Evolutionary conservation across 1,284 basidiomycete genomes (phyloP), one percentile per base, ranked within the genome.

Genomic region (Meripilus lineatus): DNA sequence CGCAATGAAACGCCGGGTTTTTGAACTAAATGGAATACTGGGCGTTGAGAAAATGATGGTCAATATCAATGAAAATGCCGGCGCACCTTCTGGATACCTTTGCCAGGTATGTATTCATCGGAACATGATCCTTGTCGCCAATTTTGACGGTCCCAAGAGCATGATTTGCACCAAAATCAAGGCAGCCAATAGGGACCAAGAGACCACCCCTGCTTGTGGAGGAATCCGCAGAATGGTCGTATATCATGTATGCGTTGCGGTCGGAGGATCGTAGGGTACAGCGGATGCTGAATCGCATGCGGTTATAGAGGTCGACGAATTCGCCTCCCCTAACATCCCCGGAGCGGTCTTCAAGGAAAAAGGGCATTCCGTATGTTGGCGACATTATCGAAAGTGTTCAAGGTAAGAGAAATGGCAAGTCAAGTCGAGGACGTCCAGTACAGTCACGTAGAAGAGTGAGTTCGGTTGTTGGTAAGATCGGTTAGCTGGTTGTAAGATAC

Each of bases 231-330:
- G 51, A 48, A 20, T 50, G 44, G 48, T 80, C 71, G 57, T 72
- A 75, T 41, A 84, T 68, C 64, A 74, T 74, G 57, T 77, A 80
- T 11, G 69, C 68, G 0, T 66, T 64, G 34, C 68, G 71, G 1
- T 62, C 60, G 3, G 60, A 22, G 42, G 69, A 67, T 8, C 24
- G 10, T 45, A 61, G 59, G n/a, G 72, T 75, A 47, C 74, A 69
- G 30, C 71, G 69, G 45, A 80, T 62, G 44, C 57, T 59, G 49
- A 81, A 64, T 32, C 65, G 66, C 57, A 81, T 69, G 25, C 81
- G 77, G 41, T 77, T 77, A 58, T 84, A 67, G 52, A 82, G 66
- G 60, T 85, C 82, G 41, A 71, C 55, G 56, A 78, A 84, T 24
- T 79, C 73, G 4, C 77, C 74, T 30, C 71, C 75, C 7, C 65